Conservation (phyloP, 441 rosid species). For the Arabidopsis hybrid region DNA sequence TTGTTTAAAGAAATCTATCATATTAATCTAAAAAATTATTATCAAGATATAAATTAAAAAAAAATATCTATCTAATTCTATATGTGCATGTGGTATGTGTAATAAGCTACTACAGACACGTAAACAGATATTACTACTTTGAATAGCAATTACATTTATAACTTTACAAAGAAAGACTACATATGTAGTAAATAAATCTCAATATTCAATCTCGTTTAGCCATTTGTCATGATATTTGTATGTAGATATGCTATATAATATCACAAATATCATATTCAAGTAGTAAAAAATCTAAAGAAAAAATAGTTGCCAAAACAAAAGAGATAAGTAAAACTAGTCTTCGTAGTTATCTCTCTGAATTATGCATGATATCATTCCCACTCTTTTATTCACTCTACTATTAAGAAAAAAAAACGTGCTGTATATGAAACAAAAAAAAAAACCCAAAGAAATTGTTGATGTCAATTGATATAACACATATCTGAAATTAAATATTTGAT, state of each 20-base stretch:
- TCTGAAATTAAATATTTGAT: not conserved
- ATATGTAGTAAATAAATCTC: not conserved
- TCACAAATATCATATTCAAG: not conserved
- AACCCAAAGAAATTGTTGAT: not conserved
- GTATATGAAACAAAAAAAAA: not conserved
- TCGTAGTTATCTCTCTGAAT: not conserved
- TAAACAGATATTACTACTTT: not conserved
- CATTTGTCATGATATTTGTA: not conserved
- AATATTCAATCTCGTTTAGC: not conserved
- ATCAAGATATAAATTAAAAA: not conserved
- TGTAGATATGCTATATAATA: not conserved
- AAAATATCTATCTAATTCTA: not conserved
- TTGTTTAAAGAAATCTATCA: not conserved
- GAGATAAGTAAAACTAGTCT: not conserved
- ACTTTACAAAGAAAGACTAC: not conserved
- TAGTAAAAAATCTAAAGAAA: not conserved
- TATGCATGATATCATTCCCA: not conserved
- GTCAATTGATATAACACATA: not conserved
- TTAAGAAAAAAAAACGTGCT: not conserved
- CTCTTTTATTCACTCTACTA: not conserved
- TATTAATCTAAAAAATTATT: not conserved
- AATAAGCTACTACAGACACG: not conserved
- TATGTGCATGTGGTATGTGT: not conserved
- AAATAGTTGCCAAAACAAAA: not conserved
- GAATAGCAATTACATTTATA: not conserved